phyloP scores from a whole-genome alignment of 495 filamentous ascomycete genomes.

The Hypoxylon trugodes region DNA sequence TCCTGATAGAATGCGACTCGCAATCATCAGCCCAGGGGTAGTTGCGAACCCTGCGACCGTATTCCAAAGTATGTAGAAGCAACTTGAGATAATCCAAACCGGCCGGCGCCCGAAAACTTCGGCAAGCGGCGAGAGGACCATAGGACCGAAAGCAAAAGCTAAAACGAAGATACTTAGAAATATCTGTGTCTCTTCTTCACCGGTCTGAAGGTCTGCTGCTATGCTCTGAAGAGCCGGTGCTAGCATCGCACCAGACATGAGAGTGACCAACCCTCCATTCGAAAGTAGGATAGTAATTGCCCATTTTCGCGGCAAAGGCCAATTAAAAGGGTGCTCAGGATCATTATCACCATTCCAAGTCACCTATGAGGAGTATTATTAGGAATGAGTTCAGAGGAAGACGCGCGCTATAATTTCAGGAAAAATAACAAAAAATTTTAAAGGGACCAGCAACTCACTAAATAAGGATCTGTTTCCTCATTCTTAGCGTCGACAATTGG shows the following conservation, averaged over 20 bases:
- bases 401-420: background rate
- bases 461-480: conserved; percentile 2
- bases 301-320: conserved; percentile 68
- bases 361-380: conserved; percentile 7
- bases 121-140: conserved; percentile 66
- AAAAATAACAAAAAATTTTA: background rate
- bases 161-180: conserved; percentile 56
- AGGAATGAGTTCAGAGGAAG: background rate
- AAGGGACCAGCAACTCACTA: conserved; percentile 1
- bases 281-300: conserved; percentile 58
- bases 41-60: conserved; percentile 57
- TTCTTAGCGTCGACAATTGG: background rate
- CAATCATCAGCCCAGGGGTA: conserved; percentile 56
- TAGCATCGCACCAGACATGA: conserved; percentile 74
- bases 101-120: conserved; percentile 65
- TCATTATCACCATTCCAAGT: conserved; percentile 46
- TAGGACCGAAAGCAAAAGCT: conserved; percentile 66
- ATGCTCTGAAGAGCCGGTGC: conserved; percentile 67
- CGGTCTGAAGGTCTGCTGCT: conserved; percentile 63
- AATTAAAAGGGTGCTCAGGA: conserved; percentile 67
- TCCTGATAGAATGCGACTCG: conserved; percentile 62
- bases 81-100: conserved; percentile 56
- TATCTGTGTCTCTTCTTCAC: conserved; percentile 38
- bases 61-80: conserved; percentile 57
- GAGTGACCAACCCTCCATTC: conserved; percentile 67